Evolutionary conservation across 1,284 basidiomycete genomes (phyloP), one percentile per base, ranked within the genome.

Genomic region (Cryptococcus floricola): DNA sequence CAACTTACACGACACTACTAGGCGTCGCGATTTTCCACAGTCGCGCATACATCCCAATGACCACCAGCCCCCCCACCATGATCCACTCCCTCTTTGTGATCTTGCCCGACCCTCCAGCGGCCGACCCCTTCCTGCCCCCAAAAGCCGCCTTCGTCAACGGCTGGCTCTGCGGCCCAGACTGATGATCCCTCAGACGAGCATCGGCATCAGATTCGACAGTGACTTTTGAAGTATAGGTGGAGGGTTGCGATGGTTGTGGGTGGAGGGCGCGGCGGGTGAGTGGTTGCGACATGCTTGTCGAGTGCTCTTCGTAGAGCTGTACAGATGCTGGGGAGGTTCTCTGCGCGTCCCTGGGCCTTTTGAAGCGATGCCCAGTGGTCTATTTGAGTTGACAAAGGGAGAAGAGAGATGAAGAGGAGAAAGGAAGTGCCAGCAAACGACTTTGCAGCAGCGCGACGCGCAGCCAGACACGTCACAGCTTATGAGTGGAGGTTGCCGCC

Each of bases 1-100:
- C 18, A 27, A 83, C 89, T 80, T 66, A 94, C 90, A 96, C 92
- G 39, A 96, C 89, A 68, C 88, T 91, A 58, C 85, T 82, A 0
- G 93, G 92, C 69, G 85, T 82, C 38, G 86, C 88, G 50, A 96
- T 79, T 55, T 86, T 83, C 77, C 87, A 93, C 52, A 92, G 74
- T 50, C 93, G 82, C 12, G 95, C 88, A 38, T 80, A 82, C 10
- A 80, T 74, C 0, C 89, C 91, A 48, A 95, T 27, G 3, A 65
- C n/a, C 9, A 59, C 56, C 5, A 75, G 61, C 3, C 31, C 60
- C 25, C 45, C 56, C n/a, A 75, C 48, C 39, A 75, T 54, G n/a
- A 62, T 55, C 72, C 71, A 74, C 52, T 75, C 73, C 50, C 73
- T 61, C 39, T 64, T 62, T 38, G 66, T 60, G 50, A 75, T 51